These are phyloP conservation scores for Penicillium sp. DNA, from an alignment of 2,329 filamentous ascomycete genomes.

Conservation along the genomic window DNA sequence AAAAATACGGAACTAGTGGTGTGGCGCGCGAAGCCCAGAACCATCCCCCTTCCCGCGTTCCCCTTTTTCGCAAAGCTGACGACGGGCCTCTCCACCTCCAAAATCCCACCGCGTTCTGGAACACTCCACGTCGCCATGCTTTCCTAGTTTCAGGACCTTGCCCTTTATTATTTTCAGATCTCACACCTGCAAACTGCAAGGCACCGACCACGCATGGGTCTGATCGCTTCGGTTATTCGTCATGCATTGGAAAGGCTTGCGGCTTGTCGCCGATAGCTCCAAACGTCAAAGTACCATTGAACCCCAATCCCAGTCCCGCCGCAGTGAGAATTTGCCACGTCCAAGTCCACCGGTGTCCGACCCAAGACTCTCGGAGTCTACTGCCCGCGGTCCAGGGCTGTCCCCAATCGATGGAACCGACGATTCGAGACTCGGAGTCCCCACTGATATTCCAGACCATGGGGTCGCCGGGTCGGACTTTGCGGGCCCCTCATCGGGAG, in stretches of 20 bases:
- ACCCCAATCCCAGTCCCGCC: conserved; percentile 29
- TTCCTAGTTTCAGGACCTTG: conserved; percentile 2
- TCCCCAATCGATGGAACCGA: conserved; percentile 12
- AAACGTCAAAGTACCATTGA: conserved; percentile 38
- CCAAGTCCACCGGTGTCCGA: conserved; percentile 30
- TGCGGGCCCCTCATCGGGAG: conserved; percentile 17
- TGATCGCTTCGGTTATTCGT: conserved; percentile 19
- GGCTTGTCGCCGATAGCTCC: conserved; percentile 36
- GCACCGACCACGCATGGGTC: conserved; percentile 19
- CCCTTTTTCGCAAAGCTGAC: conserved; percentile 27
- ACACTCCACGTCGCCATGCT: conserved; percentile 22
- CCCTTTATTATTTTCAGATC: not conserved
- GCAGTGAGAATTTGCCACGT: conserved; percentile 41
- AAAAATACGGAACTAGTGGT: not conserved
- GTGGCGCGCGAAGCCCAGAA: conserved; percentile 1
- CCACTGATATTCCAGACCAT: conserved; percentile 14
- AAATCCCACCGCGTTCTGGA: conserved; percentile 27
- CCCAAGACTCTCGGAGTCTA: conserved; percentile 38
- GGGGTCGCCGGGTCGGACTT: conserved; percentile 16
- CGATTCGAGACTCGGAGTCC: conserved; percentile 13
- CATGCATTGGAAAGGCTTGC: conserved; percentile 45
- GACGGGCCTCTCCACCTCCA: conserved; percentile 20
- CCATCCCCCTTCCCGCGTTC: conserved; percentile 21
- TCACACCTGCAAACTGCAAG: conserved; percentile 6
- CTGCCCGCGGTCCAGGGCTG: conserved; percentile 27